Percentiles rank a stretch among this genome's conserved stretches.
phyloP scores from a whole-genome alignment of 805 yeast genomes.

The Yamadazyma akitaensis region DNA sequence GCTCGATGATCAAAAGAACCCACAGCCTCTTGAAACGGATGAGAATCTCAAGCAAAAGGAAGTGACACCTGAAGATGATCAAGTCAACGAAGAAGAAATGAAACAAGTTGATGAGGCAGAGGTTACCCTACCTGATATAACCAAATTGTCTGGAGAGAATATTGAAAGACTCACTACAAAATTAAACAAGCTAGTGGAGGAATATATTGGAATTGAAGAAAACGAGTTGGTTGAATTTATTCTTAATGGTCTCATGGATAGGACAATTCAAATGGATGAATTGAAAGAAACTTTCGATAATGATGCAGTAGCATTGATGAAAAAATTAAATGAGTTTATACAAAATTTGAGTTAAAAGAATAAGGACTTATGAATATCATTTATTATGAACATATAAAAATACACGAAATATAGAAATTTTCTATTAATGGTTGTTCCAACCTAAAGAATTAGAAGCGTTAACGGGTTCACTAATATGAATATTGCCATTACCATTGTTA shows the following conservation, averaged over 20 bases:
- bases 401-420: constrained; percentile 5
- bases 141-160: constrained; percentile 1
- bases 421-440: constrained; percentile 38
- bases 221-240: constrained; percentile 47
- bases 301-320: constrained; percentile 41
- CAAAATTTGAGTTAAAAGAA: background rate
- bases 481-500: constrained; percentile 15
- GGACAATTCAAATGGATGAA: constrained; percentile 38
- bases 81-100: background rate
- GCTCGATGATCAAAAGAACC: constrained; percentile 9
- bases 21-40: background rate
- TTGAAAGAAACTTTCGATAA: constrained; percentile 51
- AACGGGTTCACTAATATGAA: constrained; percentile 61
- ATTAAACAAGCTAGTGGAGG: constrained; percentile 45
- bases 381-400: constrained; percentile 6
- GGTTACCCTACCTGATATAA: background rate
- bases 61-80: background rate
- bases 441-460: constrained; percentile 71
- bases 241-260: constrained; percentile 30
- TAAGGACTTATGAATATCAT: background rate
- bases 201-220: constrained; percentile 52
- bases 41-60: background rate
- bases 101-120: background rate
- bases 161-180: constrained; percentile 28
- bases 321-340: constrained; percentile 35